phyloP scores from a whole-genome alignment of 2,329 filamentous ascomycete genomes.

The Furcasterigmium furcatum region DNA sequence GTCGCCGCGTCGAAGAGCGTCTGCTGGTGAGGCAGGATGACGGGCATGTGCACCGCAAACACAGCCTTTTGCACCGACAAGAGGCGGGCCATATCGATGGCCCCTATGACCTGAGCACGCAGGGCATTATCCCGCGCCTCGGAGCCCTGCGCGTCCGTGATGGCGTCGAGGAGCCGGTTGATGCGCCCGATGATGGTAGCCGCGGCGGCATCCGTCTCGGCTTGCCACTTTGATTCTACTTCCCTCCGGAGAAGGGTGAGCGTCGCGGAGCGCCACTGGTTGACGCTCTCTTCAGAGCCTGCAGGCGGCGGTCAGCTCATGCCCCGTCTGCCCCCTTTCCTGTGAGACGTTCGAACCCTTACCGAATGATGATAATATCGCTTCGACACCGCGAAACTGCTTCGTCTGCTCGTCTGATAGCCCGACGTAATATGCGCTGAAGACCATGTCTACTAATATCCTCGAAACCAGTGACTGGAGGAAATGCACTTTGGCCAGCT shows the following conservation, averaged over 20 bases:
- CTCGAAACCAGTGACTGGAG: constrained; percentile 60
- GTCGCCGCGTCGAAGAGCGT: constrained; percentile 52
- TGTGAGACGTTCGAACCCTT: background rate
- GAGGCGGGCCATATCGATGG: constrained; percentile 54
- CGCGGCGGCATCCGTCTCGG: constrained; percentile 38
- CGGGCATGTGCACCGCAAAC: constrained; percentile 54
- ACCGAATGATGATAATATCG: constrained; percentile 30
- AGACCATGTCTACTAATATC: constrained; percentile 59
- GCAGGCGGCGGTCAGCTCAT: constrained; percentile 6
- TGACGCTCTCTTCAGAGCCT: constrained; percentile 50
- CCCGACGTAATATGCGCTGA: constrained; percentile 62
- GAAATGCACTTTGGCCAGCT: constrained; percentile 54
- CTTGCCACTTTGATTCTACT: constrained; percentile 39
- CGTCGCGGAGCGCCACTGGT: constrained; percentile 66
- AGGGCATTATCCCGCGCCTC: constrained; percentile 49
- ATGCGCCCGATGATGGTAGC: constrained; percentile 41
- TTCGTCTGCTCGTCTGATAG: constrained; percentile 50
- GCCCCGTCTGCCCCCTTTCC: background rate
- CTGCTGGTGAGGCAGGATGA: constrained; percentile 47
- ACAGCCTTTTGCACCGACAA: constrained; percentile 57
- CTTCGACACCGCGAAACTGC: constrained; percentile 47
- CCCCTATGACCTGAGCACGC: constrained; percentile 46
- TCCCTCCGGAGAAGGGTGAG: constrained; percentile 56
- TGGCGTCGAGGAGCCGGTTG: constrained; percentile 45
- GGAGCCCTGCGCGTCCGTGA: constrained; percentile 35